Evolutionary conservation across 2,329 filamentous ascomycete species (phyloP).

Genomic region (Didymella pinodella): DNA sequence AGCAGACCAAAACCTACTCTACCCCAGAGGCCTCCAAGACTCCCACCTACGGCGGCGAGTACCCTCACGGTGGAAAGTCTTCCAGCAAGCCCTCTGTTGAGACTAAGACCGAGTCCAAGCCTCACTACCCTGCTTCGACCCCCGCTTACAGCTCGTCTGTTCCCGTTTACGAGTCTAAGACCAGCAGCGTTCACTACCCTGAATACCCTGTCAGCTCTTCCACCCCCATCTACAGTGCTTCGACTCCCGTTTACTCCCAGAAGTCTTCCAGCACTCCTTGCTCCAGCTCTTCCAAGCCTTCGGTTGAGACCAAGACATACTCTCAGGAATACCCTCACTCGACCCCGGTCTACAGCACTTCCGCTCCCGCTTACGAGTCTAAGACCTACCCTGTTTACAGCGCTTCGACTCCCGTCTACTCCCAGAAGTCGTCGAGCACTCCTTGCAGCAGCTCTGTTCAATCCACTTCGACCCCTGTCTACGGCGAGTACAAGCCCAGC

Average conservation of each 20-base stretch:
- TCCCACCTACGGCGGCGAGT: slow-evolving; percentile 16
- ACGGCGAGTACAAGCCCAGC: slow-evolving; percentile 6
- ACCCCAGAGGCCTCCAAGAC: slow-evolving; percentile 22
- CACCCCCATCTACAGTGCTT: slow-evolving; percentile 4
- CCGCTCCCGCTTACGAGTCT: not conserved
- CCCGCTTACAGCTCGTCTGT: not conserved
- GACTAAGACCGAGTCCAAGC: not conserved
- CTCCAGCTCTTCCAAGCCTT: slow-evolving; percentile 9
- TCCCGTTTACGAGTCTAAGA: not conserved
- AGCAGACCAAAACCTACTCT: slow-evolving; percentile 33
- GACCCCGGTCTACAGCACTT: not conserved
- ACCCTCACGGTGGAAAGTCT: not conserved
- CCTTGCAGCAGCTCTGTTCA: slow-evolving; percentile 12
- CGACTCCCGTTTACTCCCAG: not conserved
- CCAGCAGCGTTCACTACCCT: slow-evolving; percentile 3
- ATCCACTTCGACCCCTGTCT: slow-evolving; percentile 4
- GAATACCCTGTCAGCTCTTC: slow-evolving; percentile 8
- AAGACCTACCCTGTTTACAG: not conserved
- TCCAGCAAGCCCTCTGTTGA: not conserved
- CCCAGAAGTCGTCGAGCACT: not conserved
- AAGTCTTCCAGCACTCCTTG: slow-evolving; percentile 8
- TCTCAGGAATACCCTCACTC: not conserved
- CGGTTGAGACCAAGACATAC: slow-evolving; percentile 19
- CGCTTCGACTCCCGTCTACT: not conserved
- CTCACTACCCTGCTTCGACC: not conserved